These are phyloP conservation scores for Penicillium sp. DNA, from an alignment of 2,329 filamentous ascomycete genomes.

Conservation along the genomic window DNA sequence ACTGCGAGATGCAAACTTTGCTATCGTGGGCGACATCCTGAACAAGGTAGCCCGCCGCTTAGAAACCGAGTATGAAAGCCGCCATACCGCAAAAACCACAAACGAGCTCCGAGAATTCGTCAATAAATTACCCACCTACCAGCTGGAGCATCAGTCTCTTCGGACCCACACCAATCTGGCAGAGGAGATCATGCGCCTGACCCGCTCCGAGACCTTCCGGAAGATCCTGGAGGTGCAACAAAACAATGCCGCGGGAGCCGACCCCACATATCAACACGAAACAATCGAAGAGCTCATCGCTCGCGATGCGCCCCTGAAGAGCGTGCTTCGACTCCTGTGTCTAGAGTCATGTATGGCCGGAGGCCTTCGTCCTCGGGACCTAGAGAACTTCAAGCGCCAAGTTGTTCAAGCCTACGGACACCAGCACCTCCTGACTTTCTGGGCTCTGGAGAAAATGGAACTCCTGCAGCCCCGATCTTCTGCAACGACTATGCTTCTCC, in stretches of 20 bases:
- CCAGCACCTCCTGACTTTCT: slow-evolving; percentile 87
- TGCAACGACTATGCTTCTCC: slow-evolving; percentile 77
- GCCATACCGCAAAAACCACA: slow-evolving; percentile 82
- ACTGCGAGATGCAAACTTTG: slow-evolving; percentile 90
- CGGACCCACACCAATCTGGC: slow-evolving; percentile 88
- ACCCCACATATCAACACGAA: slow-evolving; percentile 85
- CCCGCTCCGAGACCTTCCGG: slow-evolving; percentile 83
- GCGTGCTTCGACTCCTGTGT: slow-evolving; percentile 81
- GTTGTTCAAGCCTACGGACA: slow-evolving; percentile 92
- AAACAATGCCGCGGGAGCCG: slow-evolving; percentile 85
- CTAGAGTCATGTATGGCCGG: slow-evolving; percentile 89
- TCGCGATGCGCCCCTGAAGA: slow-evolving; percentile 75
- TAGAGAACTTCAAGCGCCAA: slow-evolving; percentile 84
- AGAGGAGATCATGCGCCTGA: slow-evolving; percentile 94
- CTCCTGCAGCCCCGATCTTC: slow-evolving; percentile 77
- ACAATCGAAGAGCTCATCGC: slow-evolving; percentile 93
- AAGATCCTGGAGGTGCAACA: slow-evolving; percentile 91
- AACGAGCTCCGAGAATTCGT: slow-evolving; percentile 93
- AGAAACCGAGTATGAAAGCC: slow-evolving; percentile 82
- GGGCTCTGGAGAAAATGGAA: slow-evolving; percentile 84
- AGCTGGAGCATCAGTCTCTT: slow-evolving; percentile 90
- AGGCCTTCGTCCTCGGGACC: slow-evolving; percentile 82
- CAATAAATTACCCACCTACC: slow-evolving; percentile 85
- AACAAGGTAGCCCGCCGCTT: slow-evolving; percentile 89
- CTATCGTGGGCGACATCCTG: slow-evolving; percentile 82